Conservation (phyloP, 805 yeast genomes). For the Brettanomyces sp. region DNA sequence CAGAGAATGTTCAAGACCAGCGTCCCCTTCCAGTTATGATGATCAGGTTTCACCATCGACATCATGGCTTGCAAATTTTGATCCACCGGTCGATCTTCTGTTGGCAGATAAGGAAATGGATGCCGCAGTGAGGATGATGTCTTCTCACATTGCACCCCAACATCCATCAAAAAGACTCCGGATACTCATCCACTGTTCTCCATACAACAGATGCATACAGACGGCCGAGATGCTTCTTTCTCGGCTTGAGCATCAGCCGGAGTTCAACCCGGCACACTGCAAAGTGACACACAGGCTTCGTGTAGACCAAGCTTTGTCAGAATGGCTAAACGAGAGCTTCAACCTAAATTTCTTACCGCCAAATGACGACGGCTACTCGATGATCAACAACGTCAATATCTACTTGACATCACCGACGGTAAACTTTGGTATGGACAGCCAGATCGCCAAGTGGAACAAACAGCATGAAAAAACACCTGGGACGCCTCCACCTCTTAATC, state of each 20-base stretch:
- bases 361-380: slow-evolving; percentile 34
- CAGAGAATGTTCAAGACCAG: slow-evolving; percentile 7
- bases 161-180: slow-evolving; percentile 4
- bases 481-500: slow-evolving; percentile 7
- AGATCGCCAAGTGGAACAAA: background rate
- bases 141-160: slow-evolving; percentile 14
- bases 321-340: slow-evolving; percentile 34
- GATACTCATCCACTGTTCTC: slow-evolving; percentile 30
- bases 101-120: slow-evolving; percentile 20
- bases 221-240: slow-evolving; percentile 26
- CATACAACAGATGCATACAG: slow-evolving; percentile 35
- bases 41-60: slow-evolving; percentile 3
- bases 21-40: background rate
- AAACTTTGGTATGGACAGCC: slow-evolving; percentile 8
- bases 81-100: slow-evolving; percentile 24
- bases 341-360: slow-evolving; percentile 33
- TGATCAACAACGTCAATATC: slow-evolving; percentile 29
- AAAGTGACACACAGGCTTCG: slow-evolving; percentile 17
- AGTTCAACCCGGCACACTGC: slow-evolving; percentile 1
- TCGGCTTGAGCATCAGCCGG: slow-evolving; percentile 7
- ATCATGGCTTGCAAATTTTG: slow-evolving; percentile 26
- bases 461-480: slow-evolving; percentile 5
- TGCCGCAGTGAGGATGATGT: slow-evolving; percentile 17
- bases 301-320: slow-evolving; percentile 32
- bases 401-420: slow-evolving; percentile 21